Base-by-base conservation (phyloP, 1,284 basidiomycete species). In the Caloboletus firmus region DNA sequence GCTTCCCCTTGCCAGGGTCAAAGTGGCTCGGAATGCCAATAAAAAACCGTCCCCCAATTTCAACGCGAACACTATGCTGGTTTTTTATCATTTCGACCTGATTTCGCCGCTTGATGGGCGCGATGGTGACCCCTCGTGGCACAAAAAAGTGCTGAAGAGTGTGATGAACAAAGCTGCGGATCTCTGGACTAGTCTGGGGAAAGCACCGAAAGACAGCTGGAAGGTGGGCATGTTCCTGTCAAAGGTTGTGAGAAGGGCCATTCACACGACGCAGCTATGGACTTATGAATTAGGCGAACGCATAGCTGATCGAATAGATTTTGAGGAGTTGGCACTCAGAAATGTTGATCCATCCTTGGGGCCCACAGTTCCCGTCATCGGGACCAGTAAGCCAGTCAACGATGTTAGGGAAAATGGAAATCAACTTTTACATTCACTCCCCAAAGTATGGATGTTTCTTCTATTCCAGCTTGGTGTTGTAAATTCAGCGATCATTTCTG, bases 281-380 rank as follows among this genome's bases (percentile, higher is more conserved):
- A 72, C 80, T 11, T 87, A 82, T 64, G 71, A 79, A 56, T 74
- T 77, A 40, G 89, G 88, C 31, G 84, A 89, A 72, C 80, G 80
- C 11, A 64, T 89, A 3, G 73, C 85, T 26, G 85, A 90, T 66
- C 76, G 80, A 22, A 75, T 90, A 55, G 89, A 89, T 49, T 91
- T 89, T 59, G 89, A 91, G 67, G 88, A 91, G 66, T 76, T 87
- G 42, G 82, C 83, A 15, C 73, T 91, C 59, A 86, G 87, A 65
- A 77, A 79, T 32, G 72, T 91, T 41, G 85, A 91, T 62, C 82
- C 86, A 18, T 82, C 85, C 5, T 62, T 87, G 40, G 85, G 82
- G 0, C 86, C 85, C n/a, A 62, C 69, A 0, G 50, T 77, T 45
- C 61, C 70, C 43, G 63, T 60, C 34, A 53, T 56, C 4, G 26